Percentiles rank a stretch among this genome's conserved stretches.
phyloP scores from a whole-genome alignment of 768 basidiomycete species.

The Termitomyces eurrhizus region DNA sequence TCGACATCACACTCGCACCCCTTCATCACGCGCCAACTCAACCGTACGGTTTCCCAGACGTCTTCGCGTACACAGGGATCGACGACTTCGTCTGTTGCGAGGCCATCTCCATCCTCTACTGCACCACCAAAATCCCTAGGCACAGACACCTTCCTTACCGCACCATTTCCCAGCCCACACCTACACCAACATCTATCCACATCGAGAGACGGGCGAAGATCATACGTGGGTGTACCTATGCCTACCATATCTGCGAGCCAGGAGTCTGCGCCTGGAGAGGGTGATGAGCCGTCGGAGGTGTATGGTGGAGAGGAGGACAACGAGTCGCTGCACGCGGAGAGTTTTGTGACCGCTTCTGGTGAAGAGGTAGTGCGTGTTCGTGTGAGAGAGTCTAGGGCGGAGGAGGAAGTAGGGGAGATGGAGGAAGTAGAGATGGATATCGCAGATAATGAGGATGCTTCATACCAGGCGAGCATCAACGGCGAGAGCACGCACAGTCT shows the following conservation, averaged over 20 bases:
- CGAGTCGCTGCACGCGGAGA: constrained; percentile 50
- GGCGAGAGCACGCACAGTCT: constrained; percentile 2
- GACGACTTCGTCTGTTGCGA: constrained; percentile 26
- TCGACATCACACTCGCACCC: constrained; percentile 39
- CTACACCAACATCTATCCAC: constrained; percentile 27
- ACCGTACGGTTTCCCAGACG: constrained; percentile 60
- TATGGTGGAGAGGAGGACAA: constrained; percentile 31
- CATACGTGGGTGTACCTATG: constrained; percentile 29
- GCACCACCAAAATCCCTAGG: neutral
- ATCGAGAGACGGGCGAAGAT: constrained; percentile 19
- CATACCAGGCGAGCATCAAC: constrained; percentile 1
- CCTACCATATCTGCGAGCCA: constrained; percentile 39
- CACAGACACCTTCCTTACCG: constrained; percentile 37
- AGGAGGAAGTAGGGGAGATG: neutral
- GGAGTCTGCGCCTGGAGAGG: constrained; percentile 23
- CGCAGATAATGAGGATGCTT: constrained; percentile 5
- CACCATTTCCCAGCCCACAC: constrained; percentile 45
- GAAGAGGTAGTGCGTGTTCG: neutral
- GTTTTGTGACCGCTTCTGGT: constrained; percentile 49
- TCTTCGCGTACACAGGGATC: constrained; percentile 59
- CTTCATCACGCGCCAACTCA: constrained; percentile 62
- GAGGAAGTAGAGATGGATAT: constrained; percentile 11
- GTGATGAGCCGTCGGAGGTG: constrained; percentile 27
- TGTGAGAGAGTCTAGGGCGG: neutral
- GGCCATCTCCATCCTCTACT: constrained; percentile 5